Conservation (phyloP, 176 grass and related monocot genomes). For the Aegilops bicornis region DNA sequence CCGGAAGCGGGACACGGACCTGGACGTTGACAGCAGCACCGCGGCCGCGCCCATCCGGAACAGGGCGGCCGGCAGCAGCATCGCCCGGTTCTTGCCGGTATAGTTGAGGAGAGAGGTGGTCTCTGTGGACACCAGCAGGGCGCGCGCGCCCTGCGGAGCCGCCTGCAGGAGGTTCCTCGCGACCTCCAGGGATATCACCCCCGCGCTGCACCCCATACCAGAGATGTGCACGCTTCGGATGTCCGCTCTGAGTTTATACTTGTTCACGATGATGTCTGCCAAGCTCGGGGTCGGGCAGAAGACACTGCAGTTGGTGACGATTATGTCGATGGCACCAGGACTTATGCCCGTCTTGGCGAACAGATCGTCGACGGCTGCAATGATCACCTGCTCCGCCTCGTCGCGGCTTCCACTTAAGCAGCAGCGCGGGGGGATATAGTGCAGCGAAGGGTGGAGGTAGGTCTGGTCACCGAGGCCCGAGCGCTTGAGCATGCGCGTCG, state of each 20-base stretch:
- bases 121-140: constrained; percentile 6
- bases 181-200: constrained; percentile 21
- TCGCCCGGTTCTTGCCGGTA: neutral
- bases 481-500: constrained; percentile 16
- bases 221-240: neutral
- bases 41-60: constrained; percentile 38
- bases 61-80: constrained; percentile 9
- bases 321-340: neutral
- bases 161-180: constrained; percentile 3
- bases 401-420: no score
- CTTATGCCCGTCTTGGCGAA: neutral
- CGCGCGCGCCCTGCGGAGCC: neutral
- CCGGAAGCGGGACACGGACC: constrained; percentile 7
- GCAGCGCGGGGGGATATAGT: no score
- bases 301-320: constrained; percentile 17
- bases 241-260: neutral
- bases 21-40: neutral
- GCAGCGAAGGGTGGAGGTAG: neutral
- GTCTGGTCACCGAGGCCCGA: constrained; percentile 38
- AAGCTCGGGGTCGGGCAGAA: constrained; percentile 34
- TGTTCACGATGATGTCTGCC: constrained; percentile 1
- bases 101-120: neutral
- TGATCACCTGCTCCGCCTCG: no score
- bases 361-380: no score
- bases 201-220: constrained; percentile 39